Conservation (phyloP, 106 monocot genomes). For the Hemerocallis citrina region DNA sequence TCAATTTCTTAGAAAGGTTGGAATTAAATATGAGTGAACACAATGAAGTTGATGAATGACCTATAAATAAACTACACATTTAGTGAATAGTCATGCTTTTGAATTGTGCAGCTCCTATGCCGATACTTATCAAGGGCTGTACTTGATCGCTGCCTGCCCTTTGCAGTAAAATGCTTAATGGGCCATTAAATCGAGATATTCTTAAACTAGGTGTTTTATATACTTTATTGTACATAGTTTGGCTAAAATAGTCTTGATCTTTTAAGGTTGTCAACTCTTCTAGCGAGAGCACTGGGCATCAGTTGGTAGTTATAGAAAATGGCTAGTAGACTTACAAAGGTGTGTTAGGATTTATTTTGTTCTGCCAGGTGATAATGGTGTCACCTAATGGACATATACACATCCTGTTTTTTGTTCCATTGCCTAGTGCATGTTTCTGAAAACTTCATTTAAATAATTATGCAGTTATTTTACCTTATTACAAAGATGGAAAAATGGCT, state of each 20-base stretch:
- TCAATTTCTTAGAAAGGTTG: too few relatives aligned
- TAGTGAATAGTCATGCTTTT: background rate
- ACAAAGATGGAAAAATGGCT: constrained; percentile 40
- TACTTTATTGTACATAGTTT: background rate
- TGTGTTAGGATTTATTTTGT: background rate
- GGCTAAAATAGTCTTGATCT: background rate
- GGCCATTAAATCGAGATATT: background rate
- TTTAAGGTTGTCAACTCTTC: background rate
- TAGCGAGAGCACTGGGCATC: background rate
- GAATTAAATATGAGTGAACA: background rate
- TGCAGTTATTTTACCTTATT: constrained; percentile 84
- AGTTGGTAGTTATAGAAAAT: background rate
- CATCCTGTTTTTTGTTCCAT: background rate
- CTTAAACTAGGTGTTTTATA: too few relatives aligned
- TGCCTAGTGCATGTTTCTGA: background rate
- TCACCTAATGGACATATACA: background rate
- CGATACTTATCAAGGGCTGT: background rate
- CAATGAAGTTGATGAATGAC: background rate
- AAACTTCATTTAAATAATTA: constrained; percentile 3
- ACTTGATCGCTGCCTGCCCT: background rate
- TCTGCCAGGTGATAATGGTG: background rate
- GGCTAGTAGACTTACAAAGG: background rate
- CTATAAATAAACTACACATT: too few relatives aligned
- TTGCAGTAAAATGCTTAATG: background rate
- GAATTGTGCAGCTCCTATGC: background rate